These are phyloP conservation scores for Alternaria conjuncta DNA, from an alignment of 2,329 filamentous ascomycete species.

Conservation along the genomic window DNA sequence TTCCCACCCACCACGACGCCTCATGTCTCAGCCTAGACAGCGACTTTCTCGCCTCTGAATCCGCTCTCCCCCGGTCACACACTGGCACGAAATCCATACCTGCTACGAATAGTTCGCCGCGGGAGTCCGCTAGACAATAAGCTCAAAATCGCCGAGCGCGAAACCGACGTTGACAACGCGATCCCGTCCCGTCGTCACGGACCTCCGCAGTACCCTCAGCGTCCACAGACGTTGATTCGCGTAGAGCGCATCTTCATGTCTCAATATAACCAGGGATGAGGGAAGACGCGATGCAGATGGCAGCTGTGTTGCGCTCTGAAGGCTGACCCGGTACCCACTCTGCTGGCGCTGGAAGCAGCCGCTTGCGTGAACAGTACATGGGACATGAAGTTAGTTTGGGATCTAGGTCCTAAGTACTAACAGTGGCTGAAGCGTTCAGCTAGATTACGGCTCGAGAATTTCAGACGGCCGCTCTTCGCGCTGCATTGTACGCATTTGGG, in stretches of 20 bases:
- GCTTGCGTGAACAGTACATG: background rate
- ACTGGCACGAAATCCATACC: too few relatives aligned
- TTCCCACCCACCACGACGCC: background rate
- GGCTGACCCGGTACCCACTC: background rate
- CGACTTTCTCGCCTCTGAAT: accelerated
- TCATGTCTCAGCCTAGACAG: background rate
- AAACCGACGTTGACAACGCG: background rate
- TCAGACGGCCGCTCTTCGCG: background rate
- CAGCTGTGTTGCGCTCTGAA: background rate
- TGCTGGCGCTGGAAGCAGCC: background rate
- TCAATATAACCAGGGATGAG: background rate
- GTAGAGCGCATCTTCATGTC: background rate
- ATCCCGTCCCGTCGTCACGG: background rate
- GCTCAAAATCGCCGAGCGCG: background rate
- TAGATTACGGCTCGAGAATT: background rate
- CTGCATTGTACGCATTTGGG: background rate
- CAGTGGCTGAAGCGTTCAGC: background rate
- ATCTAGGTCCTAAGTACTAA: background rate
- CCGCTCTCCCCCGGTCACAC: background rate
- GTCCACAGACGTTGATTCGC: background rate
- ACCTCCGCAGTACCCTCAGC: background rate
- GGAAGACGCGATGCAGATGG: background rate
- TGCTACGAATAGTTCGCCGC: background rate
- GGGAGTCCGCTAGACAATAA: background rate
- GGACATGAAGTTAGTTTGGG: background rate